A percentile compares a stretch with the other conserved stretches of the same genome.
Evolutionary conservation across 2,329 filamentous ascomycete species (phyloP).

Genomic region (Neoascochyta sp.): DNA sequence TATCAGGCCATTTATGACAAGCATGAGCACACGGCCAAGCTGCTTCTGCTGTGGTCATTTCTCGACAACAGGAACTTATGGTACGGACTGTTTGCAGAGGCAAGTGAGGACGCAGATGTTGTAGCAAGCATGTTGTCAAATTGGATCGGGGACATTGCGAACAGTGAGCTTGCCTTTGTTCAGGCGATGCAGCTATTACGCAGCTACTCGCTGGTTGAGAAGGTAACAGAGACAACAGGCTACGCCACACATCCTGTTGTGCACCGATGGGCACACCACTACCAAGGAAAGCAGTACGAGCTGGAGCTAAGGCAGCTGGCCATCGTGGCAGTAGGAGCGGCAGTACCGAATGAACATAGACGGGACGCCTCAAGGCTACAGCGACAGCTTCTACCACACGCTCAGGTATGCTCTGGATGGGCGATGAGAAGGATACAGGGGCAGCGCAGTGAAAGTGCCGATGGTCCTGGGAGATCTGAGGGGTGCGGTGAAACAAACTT

Average conservation of each 20-base stretch:
- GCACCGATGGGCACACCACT: conserved; percentile 14
- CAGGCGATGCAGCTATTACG: conserved; percentile 16
- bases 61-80: conserved; percentile 25
- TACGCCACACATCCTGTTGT: conserved; percentile 19
- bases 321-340: conserved; percentile 10
- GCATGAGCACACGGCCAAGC: conserved; percentile 15
- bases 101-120: conserved; percentile 3
- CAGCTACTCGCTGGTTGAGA: conserved; percentile 25
- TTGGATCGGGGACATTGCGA: conserved; percentile 12
- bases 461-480: no score
- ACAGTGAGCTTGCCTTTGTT: conserved; percentile 14
- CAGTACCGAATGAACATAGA: no score
- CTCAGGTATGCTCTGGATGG: no score
- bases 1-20: conserved; percentile 24
- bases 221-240: conserved; percentile 7
- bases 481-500: no score
- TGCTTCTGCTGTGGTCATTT: conserved; percentile 30
- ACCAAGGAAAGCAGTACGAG: conserved; percentile 10
- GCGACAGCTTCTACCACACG: no score
- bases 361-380: no score
- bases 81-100: conserved; percentile 19
- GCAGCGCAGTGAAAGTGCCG: no score
- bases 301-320: conserved; percentile 8
- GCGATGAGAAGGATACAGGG: no score
- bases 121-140: conserved; percentile 8